phyloP scores from a whole-genome alignment of 306 rosid species.

The Dalbergia oliveri region DNA sequence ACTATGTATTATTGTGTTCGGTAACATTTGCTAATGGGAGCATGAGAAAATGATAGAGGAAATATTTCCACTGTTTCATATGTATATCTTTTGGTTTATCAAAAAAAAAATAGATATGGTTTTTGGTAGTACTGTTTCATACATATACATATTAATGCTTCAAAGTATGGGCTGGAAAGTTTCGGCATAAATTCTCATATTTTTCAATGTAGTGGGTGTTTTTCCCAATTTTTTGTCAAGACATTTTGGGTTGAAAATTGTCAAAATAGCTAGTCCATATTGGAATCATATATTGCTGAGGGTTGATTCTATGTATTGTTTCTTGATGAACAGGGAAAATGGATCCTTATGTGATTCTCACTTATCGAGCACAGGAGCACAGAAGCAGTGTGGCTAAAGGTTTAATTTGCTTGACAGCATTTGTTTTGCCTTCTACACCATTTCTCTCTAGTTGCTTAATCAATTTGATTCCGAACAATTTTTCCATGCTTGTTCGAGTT shows the following conservation, averaged over 20 bases:
- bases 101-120: too few species aligned
- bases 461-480: not conserved
- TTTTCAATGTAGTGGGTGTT: not conserved
- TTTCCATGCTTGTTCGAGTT: not conserved
- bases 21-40: not conserved
- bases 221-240: not conserved
- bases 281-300: not conserved
- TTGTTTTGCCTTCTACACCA: not conserved
- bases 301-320: not conserved
- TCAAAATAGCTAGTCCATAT: not conserved
- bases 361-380: conserved; percentile 52
- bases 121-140: too few species aligned
- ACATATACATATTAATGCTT: not conserved
- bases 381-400: conserved; percentile 54
- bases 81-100: too few species aligned
- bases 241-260: not conserved
- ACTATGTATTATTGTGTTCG: not conserved
- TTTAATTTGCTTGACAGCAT: not conserved
- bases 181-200: not conserved
- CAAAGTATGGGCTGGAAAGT: not conserved
- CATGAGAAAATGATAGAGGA: not conserved
- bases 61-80: not conserved
- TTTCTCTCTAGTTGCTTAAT: not conserved
- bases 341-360: conserved; percentile 59
- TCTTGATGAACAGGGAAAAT: conserved; percentile 49